These are phyloP conservation scores for Amanita jacksonii DNA, from an alignment of 768 basidiomycete genomes.

Conservation along the genomic window DNA sequence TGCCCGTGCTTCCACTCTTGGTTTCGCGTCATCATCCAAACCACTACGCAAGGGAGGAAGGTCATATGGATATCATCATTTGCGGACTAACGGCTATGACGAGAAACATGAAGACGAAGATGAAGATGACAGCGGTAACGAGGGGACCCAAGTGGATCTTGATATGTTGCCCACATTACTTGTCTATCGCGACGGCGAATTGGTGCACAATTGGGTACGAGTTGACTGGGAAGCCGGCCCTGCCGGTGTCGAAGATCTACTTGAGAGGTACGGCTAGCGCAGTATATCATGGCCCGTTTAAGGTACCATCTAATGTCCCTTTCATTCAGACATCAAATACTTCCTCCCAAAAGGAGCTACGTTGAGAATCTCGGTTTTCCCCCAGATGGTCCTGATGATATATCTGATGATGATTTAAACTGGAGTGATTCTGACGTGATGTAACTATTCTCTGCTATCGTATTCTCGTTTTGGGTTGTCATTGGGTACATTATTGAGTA, in stretches of 20 bases:
- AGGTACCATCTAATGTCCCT: no score
- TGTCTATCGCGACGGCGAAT: slow-evolving; percentile 69
- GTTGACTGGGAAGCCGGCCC: slow-evolving; percentile 78
- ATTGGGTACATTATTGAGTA: not conserved
- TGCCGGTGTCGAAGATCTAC: not conserved
- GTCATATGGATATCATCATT: slow-evolving; percentile 13
- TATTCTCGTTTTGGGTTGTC: not conserved
- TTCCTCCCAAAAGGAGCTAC: not conserved
- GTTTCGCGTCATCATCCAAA: slow-evolving; percentile 39
- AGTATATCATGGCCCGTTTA: no score
- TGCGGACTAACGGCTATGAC: slow-evolving; percentile 28
- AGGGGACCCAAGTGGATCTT: slow-evolving; percentile 55
- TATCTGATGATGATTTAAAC: not conserved
- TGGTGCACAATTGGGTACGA: slow-evolving; percentile 84
- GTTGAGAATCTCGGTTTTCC: slow-evolving; percentile 1
- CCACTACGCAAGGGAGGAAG: slow-evolving; percentile 9
- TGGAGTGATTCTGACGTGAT: slow-evolving; percentile 1
- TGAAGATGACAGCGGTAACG: slow-evolving; percentile 34
- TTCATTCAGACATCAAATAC: slow-evolving; percentile 1
- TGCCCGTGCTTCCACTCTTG: slow-evolving; percentile 64
- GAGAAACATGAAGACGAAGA: not conserved
- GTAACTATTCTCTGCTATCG: not conserved
- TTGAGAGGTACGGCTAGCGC: slow-evolving; percentile 2
- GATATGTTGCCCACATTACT: slow-evolving; percentile 75
- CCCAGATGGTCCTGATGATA: not conserved